These are phyloP conservation scores for Camillea tinctor DNA, from an alignment of 2,329 filamentous ascomycete species.

Conservation along the genomic window DNA sequence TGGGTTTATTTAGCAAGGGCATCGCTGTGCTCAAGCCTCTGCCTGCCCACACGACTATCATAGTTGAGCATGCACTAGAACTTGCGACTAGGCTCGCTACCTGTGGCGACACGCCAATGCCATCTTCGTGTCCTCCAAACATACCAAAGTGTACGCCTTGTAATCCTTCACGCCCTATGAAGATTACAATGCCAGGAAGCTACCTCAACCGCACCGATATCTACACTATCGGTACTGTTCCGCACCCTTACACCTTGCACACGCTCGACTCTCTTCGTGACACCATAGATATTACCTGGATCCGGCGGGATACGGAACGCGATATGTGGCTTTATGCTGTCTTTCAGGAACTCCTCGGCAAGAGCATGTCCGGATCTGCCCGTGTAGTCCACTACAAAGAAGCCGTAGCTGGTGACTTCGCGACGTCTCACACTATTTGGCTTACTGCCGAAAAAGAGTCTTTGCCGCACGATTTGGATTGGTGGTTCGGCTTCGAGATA, in stretches of 20 bases:
- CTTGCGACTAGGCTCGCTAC: conserved; percentile 73
- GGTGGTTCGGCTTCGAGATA: conserved; percentile 84
- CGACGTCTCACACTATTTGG: conserved; percentile 70
- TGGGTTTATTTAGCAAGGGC: conserved; percentile 72
- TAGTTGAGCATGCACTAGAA: conserved; percentile 67
- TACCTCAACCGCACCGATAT: conserved; percentile 70
- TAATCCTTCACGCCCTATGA: conserved; percentile 60
- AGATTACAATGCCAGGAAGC: conserved; percentile 62
- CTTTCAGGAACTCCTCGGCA: conserved; percentile 67
- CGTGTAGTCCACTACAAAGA: conserved; percentile 79
- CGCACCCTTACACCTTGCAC: conserved; percentile 84
- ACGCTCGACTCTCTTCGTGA: conserved; percentile 63
- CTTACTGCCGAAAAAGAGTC: conserved; percentile 64
- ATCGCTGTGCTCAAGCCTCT: conserved; percentile 81
- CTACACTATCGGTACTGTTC: conserved; percentile 84
- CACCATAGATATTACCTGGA: conserved; percentile 60
- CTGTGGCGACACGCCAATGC: conserved; percentile 72
- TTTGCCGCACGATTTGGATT: conserved; percentile 73
- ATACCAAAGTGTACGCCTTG: conserved; percentile 72
- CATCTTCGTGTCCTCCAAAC: conserved; percentile 82
- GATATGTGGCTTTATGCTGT: conserved; percentile 76
- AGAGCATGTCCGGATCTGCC: conserved; percentile 58
- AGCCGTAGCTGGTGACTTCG: conserved; percentile 68
- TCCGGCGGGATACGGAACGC: conserved; percentile 66
- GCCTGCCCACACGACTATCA: conserved; percentile 68